Evolutionary conservation across 768 basidiomycete genomes (phyloP).

Genomic region (Suillus occidentalis): DNA sequence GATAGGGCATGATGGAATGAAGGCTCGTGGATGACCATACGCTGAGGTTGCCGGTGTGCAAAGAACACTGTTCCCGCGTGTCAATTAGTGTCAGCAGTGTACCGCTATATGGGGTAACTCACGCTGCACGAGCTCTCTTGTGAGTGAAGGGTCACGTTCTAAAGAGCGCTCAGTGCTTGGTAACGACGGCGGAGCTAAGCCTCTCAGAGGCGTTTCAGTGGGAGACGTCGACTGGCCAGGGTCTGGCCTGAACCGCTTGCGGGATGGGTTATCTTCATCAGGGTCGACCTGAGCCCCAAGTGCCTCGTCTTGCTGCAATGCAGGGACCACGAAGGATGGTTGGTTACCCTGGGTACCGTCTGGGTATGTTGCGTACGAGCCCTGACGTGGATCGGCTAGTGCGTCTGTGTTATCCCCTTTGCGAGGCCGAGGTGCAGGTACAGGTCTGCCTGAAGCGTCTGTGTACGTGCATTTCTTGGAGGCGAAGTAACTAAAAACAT

Average conservation of each 20-base stretch:
- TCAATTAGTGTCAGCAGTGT: conserved; percentile 2
- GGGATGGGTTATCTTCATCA: conserved; percentile 42
- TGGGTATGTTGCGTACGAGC: conserved; percentile 15
- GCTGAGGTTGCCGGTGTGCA: conserved; percentile 76
- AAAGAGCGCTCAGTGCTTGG: conserved; percentile 41
- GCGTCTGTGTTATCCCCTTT: conserved; percentile 40
- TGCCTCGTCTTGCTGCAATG: conserved; percentile 16
- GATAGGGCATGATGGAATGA: conserved; percentile 68
- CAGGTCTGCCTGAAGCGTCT: conserved; percentile 75
- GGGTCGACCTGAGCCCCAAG: conserved; percentile 21
- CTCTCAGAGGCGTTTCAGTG: conserved; percentile 31
- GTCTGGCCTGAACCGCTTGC: conserved; percentile 53
- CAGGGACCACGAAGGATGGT: conserved; percentile 14
- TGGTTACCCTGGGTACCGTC: conserved; percentile 16
- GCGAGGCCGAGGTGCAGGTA: conserved; percentile 64
- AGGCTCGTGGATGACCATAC: conserved; percentile 76
- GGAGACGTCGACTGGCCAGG: conserved; percentile 41
- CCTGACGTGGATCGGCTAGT: conserved; percentile 27
- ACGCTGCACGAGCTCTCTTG: conserved; percentile 76
- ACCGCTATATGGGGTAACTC: conserved; percentile 24
- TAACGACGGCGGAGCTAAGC: conserved; percentile 34
- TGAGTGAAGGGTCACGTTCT: conserved; percentile 60
- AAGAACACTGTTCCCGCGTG: conserved; percentile 62
- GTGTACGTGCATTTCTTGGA: conserved; percentile 82
- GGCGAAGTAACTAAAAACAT: conserved; percentile 63